A percentile compares a stretch with the other conserved stretches of the same genome.
phyloP scores from a whole-genome alignment of 2,329 filamentous ascomycete species.

The Helotiales sp. region DNA sequence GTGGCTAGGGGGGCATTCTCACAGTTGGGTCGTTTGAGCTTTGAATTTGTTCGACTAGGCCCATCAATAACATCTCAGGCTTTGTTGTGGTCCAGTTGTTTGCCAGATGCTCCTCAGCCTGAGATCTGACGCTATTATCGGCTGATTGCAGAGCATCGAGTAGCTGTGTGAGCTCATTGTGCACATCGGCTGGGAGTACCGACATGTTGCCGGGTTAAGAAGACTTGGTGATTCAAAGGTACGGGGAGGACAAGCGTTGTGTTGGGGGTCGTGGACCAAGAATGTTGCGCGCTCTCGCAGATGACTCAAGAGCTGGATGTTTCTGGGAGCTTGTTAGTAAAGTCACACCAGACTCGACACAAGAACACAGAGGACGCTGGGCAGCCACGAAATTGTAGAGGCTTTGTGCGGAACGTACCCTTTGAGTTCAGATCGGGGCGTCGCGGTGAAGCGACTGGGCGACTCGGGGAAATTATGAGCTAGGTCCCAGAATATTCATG shows the following conservation, averaged over 20 bases:
- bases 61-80: slow-evolving; percentile 90
- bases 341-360: not conserved
- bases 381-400: not conserved
- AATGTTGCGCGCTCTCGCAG: not conserved
- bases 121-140: slow-evolving; percentile 81
- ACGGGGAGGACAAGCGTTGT: not conserved
- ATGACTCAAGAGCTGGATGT: not conserved
- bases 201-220: slow-evolving; percentile 60
- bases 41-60: slow-evolving; percentile 87
- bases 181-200: slow-evolving; percentile 79
- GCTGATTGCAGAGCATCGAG: slow-evolving; percentile 84
- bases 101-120: slow-evolving; percentile 88
- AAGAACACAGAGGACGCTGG: not conserved
- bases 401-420: slow-evolving; percentile 1
- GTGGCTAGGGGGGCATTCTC: slow-evolving; percentile 12
- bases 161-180: slow-evolving; percentile 81
- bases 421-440: slow-evolving; percentile 4
- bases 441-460: slow-evolving; percentile 11
- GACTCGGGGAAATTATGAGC: not conserved
- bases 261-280: not conserved
- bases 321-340: not conserved
- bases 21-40: slow-evolving; percentile 55
- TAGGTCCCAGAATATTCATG: slow-evolving; percentile 6
- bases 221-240: not conserved
- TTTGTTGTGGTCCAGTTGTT: slow-evolving; percentile 82